A percentile compares a stretch with the other conserved stretches of the same genome.
Evolutionary conservation across 306 rosid genomes (phyloP).

Genomic region (Quercus aquifolioides): DNA sequence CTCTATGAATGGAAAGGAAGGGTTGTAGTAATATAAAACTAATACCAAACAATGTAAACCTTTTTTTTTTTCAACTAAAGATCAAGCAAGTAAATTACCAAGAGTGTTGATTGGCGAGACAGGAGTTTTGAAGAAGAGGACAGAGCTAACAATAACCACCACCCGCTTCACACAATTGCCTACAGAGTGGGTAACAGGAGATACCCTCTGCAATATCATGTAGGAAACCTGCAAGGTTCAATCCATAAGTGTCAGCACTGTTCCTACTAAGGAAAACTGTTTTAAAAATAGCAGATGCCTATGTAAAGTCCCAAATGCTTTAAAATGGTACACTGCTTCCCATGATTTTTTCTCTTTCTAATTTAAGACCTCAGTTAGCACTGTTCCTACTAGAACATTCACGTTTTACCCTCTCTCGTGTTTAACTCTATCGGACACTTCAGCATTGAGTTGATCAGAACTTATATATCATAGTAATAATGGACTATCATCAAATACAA

Average conservation of each 20-base stretch:
- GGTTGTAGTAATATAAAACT: not conserved
- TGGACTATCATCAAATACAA: no score
- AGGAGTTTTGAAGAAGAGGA: constrained; percentile 84
- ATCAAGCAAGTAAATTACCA: constrained; percentile 48
- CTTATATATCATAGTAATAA: not conserved
- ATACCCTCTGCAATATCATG: constrained; percentile 91
- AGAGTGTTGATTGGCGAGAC: constrained; percentile 74
- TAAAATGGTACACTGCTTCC: not conserved
- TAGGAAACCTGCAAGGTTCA: constrained; percentile 76
- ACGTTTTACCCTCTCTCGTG: not conserved
- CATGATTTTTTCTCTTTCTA: not conserved
- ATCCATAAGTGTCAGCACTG: constrained; percentile 17
- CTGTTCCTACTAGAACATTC: not conserved
- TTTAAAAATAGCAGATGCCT: not conserved
- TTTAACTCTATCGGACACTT: not conserved
- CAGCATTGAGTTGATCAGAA: not conserved
- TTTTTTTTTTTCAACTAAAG: not conserved
- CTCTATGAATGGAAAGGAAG: constrained; percentile 4
- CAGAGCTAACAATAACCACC: constrained; percentile 92
- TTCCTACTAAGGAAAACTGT: not conserved
- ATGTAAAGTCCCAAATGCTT: not conserved
- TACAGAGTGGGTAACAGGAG: constrained; percentile 95
- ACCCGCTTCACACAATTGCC: constrained; percentile 94
- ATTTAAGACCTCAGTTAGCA: no score
- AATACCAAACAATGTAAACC: not conserved